These are phyloP conservation scores for Ceratocystis destructans DNA, from an alignment of 2,329 filamentous ascomycete genomes.

Conservation along the genomic window DNA sequence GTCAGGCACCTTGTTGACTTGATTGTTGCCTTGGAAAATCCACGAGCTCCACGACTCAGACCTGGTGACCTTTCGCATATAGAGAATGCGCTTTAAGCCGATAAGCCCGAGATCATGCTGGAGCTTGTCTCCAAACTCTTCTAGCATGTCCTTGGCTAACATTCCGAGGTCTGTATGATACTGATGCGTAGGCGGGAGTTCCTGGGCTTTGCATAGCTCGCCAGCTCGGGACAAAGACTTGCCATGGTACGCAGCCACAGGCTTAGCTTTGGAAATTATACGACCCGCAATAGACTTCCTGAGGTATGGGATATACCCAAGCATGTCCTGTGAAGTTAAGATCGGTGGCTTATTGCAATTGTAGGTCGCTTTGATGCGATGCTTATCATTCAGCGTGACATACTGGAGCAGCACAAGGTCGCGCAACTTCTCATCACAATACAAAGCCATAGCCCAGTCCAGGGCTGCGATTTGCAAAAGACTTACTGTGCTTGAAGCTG, in stretches of 20 bases:
- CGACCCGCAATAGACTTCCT: not conserved
- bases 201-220: not conserved
- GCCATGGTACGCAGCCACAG: not conserved
- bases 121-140: not conserved
- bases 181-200: not conserved
- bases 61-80: not conserved
- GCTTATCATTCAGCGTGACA: not conserved
- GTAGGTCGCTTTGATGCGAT: not conserved
- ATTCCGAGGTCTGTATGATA: not conserved
- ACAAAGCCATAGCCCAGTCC: constrained; percentile 2
- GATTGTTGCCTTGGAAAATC: constrained; percentile 6
- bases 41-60: constrained; percentile 3
- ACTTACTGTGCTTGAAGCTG: not conserved
- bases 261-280: constrained; percentile 6
- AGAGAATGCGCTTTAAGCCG: not conserved
- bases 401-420: not conserved
- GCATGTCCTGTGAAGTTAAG: not conserved
- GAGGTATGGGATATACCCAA: not conserved
- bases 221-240: not conserved
- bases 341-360: not conserved
- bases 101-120: constrained; percentile 4
- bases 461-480: not conserved
- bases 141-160: constrained; percentile 4
- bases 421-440: not conserved
- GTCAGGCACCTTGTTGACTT: not conserved